Conservation (phyloP, 345 rosid species). For the Populus simonii region DNA sequence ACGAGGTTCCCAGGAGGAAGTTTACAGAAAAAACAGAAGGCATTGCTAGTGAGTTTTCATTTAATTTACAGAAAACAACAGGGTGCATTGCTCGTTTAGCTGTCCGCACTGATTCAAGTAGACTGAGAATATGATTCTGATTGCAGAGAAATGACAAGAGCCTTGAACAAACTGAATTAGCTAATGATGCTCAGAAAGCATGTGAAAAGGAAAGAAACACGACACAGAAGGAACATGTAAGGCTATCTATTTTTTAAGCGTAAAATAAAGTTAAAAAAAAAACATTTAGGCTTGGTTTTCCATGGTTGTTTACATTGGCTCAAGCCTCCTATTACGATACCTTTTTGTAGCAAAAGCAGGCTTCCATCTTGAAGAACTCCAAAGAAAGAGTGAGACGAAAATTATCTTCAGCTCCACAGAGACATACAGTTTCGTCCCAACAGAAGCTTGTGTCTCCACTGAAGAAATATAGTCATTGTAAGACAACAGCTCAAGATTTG, state of each 20-base stretch:
- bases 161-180: constrained; percentile 17
- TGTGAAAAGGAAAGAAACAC: constrained; percentile 15
- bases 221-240: constrained; percentile 25
- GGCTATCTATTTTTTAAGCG: constrained; percentile 1
- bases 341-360: constrained; percentile 22
- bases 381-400: constrained; percentile 26
- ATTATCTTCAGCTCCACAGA: constrained; percentile 21
- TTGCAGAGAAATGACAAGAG: constrained; percentile 30
- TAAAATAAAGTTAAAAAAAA: neutral
- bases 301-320: neutral
- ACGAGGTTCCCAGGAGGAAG: constrained; percentile 27
- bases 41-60: constrained; percentile 41
- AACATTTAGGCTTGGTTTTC: neutral
- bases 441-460: constrained; percentile 25
- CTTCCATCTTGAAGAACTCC: constrained; percentile 15
- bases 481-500: constrained; percentile 18
- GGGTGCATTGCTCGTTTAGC: neutral
- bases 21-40: constrained; percentile 27
- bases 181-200: constrained; percentile 2
- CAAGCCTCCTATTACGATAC: constrained; percentile 4
- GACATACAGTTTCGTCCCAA: constrained; percentile 24
- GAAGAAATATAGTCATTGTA: constrained; percentile 10
- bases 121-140: constrained; percentile 9
- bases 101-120: neutral
- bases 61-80: neutral